Evolutionary conservation across 2,329 filamentous ascomycete species (phyloP).

Genomic region (Fusarium euwallaceae): DNA sequence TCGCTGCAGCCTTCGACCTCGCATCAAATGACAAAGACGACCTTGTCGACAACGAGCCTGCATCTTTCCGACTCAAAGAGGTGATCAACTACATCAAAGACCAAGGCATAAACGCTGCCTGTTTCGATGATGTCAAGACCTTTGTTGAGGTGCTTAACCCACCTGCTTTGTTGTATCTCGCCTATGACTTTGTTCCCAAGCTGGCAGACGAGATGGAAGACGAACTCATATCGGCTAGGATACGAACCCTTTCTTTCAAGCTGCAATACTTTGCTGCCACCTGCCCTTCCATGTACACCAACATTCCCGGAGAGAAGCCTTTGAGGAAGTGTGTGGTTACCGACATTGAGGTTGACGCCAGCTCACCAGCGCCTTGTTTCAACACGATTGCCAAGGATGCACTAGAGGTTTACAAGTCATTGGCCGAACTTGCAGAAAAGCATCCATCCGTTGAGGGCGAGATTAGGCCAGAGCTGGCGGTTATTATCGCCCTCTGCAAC

Average conservation of each 20-base stretch:
- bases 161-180: conserved; percentile 56
- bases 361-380: conserved; percentile 43
- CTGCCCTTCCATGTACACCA: conserved; percentile 47
- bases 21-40: conserved; percentile 48
- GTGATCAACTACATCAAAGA: conserved; percentile 54
- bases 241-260: conserved; percentile 56
- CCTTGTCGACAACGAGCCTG: conserved; percentile 42
- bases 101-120: conserved; percentile 54
- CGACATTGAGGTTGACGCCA: conserved; percentile 30
- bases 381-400: conserved; percentile 37
- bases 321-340: conserved; percentile 45
- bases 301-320: conserved; percentile 35
- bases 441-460: conserved; percentile 39
- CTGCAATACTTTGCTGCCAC: conserved; percentile 61
- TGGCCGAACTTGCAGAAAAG: conserved; percentile 22
- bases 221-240: conserved; percentile 40
- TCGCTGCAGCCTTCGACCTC: conserved; percentile 55
- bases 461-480: conserved; percentile 51
- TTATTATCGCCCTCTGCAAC: conserved; percentile 53
- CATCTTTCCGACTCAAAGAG: conserved; percentile 51
- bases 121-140: conserved; percentile 62
- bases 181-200: conserved; percentile 52
- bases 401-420: conserved; percentile 37
- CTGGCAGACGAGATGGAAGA: conserved; percentile 48
- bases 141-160: conserved; percentile 59